Conservation (phyloP, 192 early-diverging fungal species). For the Umbelopsis vinacea region DNA sequence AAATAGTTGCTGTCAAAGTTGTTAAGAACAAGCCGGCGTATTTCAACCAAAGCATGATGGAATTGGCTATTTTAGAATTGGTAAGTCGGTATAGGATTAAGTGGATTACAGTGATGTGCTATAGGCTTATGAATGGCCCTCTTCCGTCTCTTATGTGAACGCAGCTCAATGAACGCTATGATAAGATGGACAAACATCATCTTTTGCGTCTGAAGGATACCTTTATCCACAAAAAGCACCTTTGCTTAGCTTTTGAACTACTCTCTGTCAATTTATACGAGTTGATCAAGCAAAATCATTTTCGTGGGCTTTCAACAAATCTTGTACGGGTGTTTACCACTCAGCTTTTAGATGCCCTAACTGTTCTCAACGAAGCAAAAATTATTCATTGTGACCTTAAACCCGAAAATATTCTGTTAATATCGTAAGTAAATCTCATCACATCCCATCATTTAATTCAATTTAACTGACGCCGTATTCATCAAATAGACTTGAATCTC, state of each 20-base stretch:
- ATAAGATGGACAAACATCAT: conserved; percentile 86
- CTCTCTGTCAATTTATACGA: conserved; percentile 98
- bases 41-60: conserved; percentile 97
- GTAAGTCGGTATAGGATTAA: conserved; percentile 40
- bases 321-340: conserved; percentile 91
- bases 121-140: neutral
- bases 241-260: conserved; percentile 97
- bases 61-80: conserved; percentile 91
- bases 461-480: neutral
- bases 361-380: conserved; percentile 81
- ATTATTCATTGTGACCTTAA: conserved; percentile 99
- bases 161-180: conserved; percentile 88
- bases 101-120: neutral
- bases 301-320: conserved; percentile 91
- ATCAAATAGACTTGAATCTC: conserved; percentile 74
- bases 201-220: conserved; percentile 88
- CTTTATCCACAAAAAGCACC: conserved; percentile 91
- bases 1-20: conserved; percentile 93
- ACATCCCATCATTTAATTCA: neutral
- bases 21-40: conserved; percentile 99
- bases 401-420: conserved; percentile 95
- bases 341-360: conserved; percentile 93
- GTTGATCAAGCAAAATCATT: conserved; percentile 97
- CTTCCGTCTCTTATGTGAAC: conserved; percentile 2
- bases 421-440: conserved; percentile 60